Percentiles rank a stretch among this genome's conserved stretches.
Evolutionary conservation across 441 rosid genomes (phyloP).

Genomic region (Manihot esculenta): DNA sequence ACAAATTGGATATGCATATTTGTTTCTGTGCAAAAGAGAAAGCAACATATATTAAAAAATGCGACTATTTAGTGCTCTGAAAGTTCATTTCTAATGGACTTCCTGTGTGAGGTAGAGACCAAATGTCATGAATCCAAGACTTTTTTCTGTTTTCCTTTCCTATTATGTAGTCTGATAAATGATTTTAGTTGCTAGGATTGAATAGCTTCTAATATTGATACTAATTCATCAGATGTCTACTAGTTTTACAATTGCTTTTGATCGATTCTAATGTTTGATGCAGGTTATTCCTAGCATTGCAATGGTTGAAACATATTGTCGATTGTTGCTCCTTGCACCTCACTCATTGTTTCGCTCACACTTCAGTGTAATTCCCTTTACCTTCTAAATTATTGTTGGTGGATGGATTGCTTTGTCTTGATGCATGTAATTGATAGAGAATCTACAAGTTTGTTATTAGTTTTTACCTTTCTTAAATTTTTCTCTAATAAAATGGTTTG

Average conservation of each 20-base stretch:
- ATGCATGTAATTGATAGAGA: not conserved
- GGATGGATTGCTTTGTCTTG: not conserved
- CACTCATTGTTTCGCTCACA: constrained; percentile 90
- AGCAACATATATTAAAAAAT: not conserved
- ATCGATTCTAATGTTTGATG: constrained; percentile 29
- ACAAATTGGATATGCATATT: not conserved
- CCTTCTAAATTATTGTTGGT: constrained; percentile 3
- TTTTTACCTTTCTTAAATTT: constrained; percentile 3
- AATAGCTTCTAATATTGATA: constrained; percentile 4
- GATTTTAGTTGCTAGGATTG: constrained; percentile 4
- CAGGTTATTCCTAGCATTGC: constrained; percentile 98
- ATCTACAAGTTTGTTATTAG: not conserved
- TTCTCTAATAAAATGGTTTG: constrained; percentile 3
- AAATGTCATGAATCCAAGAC: not conserved
- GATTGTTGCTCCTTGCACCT: constrained; percentile 88
- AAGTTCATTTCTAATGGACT: not conserved
- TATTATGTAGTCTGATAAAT: not conserved
- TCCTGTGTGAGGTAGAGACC: not conserved
- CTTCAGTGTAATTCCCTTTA: constrained; percentile 62
- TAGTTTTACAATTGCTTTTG: constrained; percentile 17
- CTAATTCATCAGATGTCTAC: constrained; percentile 5
- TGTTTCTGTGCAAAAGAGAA: not conserved
- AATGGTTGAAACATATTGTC: constrained; percentile 96
- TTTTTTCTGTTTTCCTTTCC: not conserved
- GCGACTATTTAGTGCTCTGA: not conserved